Conservation (phyloP, 176 grass and related monocot genomes). For the Tuctoria greenei region DNA sequence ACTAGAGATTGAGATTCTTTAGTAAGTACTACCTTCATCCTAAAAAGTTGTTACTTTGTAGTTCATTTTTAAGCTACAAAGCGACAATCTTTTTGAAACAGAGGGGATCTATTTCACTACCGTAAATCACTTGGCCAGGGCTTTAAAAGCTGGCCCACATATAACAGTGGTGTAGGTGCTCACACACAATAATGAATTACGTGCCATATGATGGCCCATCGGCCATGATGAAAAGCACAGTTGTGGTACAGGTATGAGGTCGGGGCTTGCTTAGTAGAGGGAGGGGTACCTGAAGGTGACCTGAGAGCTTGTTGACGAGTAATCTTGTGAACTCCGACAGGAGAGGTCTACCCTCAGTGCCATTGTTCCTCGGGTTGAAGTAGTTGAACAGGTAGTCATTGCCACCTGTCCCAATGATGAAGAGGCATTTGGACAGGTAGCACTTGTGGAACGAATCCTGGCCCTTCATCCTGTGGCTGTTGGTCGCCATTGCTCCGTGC, state of each 20-base stretch:
- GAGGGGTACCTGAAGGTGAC: conserved; percentile 46
- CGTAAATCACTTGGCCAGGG: background rate
- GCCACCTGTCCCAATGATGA: conserved; percentile 57
- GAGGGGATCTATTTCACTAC: no score
- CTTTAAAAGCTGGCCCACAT: background rate
- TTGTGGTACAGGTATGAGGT: no score
- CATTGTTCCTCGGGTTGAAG: conserved; percentile 29
- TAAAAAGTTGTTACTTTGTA: no score
- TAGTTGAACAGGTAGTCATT: conserved; percentile 71
- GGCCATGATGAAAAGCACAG: background rate
- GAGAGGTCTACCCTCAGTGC: background rate
- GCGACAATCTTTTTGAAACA: no score
- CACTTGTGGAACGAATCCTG: conserved; percentile 12
- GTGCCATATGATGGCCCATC: background rate
- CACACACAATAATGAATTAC: background rate
- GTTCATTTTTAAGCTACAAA: no score
- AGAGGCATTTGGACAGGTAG: conserved; percentile 55
- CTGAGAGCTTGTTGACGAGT: conserved; percentile 40
- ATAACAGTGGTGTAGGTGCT: background rate
- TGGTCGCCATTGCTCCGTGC: background rate
- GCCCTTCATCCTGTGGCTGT: background rate
- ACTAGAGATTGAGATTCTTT: conserved; percentile 1
- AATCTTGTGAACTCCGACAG: conserved; percentile 45
- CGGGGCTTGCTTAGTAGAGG: no score
- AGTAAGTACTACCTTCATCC: no score